phyloP scores from a whole-genome alignment of 192 early-diverging fungal species.

The Diversispora epigaea region DNA sequence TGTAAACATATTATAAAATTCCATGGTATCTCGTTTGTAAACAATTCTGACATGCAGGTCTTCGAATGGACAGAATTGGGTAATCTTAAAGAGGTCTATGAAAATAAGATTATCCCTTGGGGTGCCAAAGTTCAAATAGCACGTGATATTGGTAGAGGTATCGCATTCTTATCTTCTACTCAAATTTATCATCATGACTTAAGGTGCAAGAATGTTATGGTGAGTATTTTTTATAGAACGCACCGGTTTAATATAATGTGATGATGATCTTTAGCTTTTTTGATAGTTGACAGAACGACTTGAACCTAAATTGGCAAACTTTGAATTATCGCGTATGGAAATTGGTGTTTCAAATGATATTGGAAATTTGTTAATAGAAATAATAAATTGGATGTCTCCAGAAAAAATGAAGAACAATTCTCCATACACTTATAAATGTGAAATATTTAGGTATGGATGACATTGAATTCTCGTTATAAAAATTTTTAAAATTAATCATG shows the following conservation, averaged over 20 bases:
- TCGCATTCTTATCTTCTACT: not conserved
- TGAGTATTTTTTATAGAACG: not conserved
- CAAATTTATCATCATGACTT: slow-evolving; percentile 25
- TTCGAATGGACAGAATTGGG: slow-evolving; percentile 28
- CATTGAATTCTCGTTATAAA: not conserved
- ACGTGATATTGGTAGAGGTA: slow-evolving; percentile 26
- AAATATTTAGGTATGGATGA: slow-evolving; percentile 17
- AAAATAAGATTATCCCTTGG: not conserved
- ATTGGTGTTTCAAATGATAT: not conserved
- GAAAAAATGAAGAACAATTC: slow-evolving; percentile 5
- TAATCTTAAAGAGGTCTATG: slow-evolving; percentile 1
- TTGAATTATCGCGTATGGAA: not conserved
- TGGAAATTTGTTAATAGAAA: not conserved
- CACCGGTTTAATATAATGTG: not conserved
- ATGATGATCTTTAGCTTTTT: not conserved
- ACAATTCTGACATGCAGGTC: not conserved
- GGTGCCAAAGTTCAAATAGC: not conserved
- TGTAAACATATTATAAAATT: slow-evolving; percentile 14
- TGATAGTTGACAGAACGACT: slow-evolving; percentile 8
- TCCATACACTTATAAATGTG: slow-evolving; percentile 20
- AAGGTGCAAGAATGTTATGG: slow-evolving; percentile 25
- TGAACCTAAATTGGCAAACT: slow-evolving; percentile 26
- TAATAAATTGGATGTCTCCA: slow-evolving; percentile 21
- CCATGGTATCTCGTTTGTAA: not conserved
- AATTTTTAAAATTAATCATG: not conserved